These are phyloP conservation scores for Irpex sp. DNA, from an alignment of 1,284 basidiomycete species.

Conservation along the genomic window DNA sequence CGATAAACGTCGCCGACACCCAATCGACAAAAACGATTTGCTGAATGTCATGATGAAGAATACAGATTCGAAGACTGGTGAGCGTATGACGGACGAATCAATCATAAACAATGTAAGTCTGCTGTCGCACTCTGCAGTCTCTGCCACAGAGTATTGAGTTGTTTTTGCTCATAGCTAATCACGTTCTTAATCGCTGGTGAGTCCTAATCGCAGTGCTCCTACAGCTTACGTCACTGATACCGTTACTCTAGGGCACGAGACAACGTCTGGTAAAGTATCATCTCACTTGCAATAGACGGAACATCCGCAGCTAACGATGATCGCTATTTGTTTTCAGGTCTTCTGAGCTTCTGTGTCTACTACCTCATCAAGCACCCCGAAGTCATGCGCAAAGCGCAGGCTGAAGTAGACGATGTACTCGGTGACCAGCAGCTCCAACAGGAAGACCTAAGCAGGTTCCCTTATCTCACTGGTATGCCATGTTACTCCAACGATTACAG, in stretches of 20 bases:
- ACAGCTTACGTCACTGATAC: no score
- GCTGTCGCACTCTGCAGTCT: constrained; percentile 27
- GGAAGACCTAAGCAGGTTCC: constrained; percentile 39
- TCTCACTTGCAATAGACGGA: no score
- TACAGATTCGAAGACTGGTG: constrained; percentile 44
- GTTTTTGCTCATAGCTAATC: constrained; percentile 31
- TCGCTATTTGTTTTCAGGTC: constrained; percentile 19
- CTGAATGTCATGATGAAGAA: constrained; percentile 43
- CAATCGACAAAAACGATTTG: constrained; percentile 39
- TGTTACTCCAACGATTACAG: no score
- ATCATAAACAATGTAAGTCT: constrained; percentile 30
- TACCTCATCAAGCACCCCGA: constrained; percentile 44
- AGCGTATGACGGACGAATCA: constrained; percentile 36
- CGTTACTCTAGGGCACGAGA: constrained; percentile 37
- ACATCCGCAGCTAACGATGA: no score
- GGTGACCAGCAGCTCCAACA: constrained; percentile 34
- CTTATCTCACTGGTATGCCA: constrained; percentile 37
- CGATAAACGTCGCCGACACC: constrained; percentile 32
- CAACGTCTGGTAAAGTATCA: constrained; percentile 36
- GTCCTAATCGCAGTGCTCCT: neutral
- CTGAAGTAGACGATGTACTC: constrained; percentile 43
- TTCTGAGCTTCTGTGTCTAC: constrained; percentile 38
- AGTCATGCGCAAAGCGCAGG: constrained; percentile 39
- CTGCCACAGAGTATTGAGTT: no score
- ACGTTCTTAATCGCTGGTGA: constrained; percentile 49